Evolutionary conservation across 1,284 basidiomycete species (phyloP), one percentile per base, ranked within the genome.

Genomic region (Leccinum angustisporum): DNA sequence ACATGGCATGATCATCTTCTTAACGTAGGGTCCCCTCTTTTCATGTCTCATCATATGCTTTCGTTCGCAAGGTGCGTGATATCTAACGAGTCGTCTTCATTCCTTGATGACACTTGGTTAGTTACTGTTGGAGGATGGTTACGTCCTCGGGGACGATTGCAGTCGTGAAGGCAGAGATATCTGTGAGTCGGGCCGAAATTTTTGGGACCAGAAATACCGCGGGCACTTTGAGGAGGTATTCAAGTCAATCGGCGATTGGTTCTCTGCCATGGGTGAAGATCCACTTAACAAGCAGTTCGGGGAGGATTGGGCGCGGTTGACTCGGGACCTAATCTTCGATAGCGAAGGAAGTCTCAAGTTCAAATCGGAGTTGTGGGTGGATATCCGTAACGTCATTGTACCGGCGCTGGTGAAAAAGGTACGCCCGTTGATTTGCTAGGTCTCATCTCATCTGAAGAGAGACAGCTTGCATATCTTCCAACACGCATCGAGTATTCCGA

Each of bases 401-500:
- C 96, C 96, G 21, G 78, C 84, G 21, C 74, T 97, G 58, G 86
- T 96, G 72, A 82, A 89, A 57, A 78, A 86, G 78, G 86, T 87
- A 76, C 30, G 75, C 8, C 16, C 25, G 9, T 11, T 27, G 3
- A 34, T 21, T 10, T 33, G 5, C 30, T 34, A 25, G 25, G 27
- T 27, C 31, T 3, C 16, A 13, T 30, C 11, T 4, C 14, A n/a
- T 61, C 34, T 59, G 54, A 25, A n/a, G 33, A 34, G 21, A 16
- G n/a, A 34, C 40, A 90, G 85, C 81, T 94, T 64, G 94, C 94
- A 25, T 94, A 95, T 75, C 78, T 98, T 60, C 96, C 96, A 27
- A 95, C 93, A 0, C 87, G 93, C 54, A 87, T 94, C 75, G 95
- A 97, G 77, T 96, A 95, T 79, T 88, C 87, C n/a, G 92, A 95